Base-by-base conservation (phyloP, 2,329 filamentous ascomycete genomes). In the Phaeosphaeria sp. region DNA sequence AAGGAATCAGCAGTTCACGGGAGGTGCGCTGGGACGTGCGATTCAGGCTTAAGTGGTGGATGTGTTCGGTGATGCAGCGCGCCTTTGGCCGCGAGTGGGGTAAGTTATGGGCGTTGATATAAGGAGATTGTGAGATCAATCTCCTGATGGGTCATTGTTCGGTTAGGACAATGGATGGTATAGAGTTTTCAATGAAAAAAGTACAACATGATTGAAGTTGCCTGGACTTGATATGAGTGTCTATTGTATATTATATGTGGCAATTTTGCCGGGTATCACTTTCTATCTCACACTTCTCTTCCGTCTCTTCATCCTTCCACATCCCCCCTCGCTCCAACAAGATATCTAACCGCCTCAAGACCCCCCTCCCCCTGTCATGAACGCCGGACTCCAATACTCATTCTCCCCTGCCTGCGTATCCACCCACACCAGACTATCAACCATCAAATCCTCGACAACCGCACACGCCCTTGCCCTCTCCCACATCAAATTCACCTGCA, bases 351-450 rank as follows among this genome's bases (percentile, higher is more conserved):
- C 30, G 6, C 30, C 13, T 15, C 7, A 36, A 15, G 3, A 6
- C 13, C 30, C 7, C 3, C 30, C 30, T 15, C 9, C 13, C 30
- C 30, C 30, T 11, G 13, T 15, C 30, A 93, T 91, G 60, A 90
- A 91, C 0, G 89, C 88, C 0, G 91, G 91, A 58, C 88, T 91
- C 95, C 95, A 99, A 71, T 97, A 99, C 78, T 98, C 93, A 77
- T 89, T 93, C 80, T 98, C 94, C 9, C 86, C 83, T 33, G 84
- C 88, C 79, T 97, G 93, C 65, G 87, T 87, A 77, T 99, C 95
- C 6, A 98, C 88, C 95, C 95, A 99, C 15, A 99, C 87, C 81
- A 99, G 86, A 52, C 93, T 92, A 70, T 96, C 92, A 0, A 89
- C 88, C 51, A 98, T 83, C 33, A 99, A 80, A 77, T 99, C 95